Conservation (phyloP, 2,329 filamentous ascomycete species). For the Phaeosphaeria sp. region DNA sequence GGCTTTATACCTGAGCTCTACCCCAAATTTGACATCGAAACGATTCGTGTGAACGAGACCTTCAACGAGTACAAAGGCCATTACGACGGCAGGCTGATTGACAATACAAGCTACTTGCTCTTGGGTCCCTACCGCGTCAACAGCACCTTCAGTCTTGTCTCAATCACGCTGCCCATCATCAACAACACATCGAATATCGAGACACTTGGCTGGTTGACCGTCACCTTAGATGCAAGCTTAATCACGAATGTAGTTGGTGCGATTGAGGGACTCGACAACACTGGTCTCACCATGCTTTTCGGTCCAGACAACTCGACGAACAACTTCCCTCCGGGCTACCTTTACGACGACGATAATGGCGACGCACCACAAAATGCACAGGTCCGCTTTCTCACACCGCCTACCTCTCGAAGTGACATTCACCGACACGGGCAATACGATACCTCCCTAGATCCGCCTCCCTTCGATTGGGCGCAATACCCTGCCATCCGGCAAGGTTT, state of each 20-base stretch:
- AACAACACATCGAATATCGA: constrained; percentile 67
- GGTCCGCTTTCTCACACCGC: constrained; percentile 44
- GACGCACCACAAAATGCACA: constrained; percentile 29
- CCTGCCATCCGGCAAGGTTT: constrained; percentile 69
- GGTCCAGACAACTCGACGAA: constrained; percentile 73
- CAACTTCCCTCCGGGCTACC: constrained; percentile 46
- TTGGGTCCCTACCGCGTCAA: constrained; percentile 80
- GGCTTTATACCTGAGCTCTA: constrained; percentile 78
- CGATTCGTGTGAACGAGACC: constrained; percentile 38
- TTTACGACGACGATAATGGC: constrained; percentile 32
- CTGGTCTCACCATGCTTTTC: constrained; percentile 73
- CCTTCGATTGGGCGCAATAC: constrained; percentile 68
- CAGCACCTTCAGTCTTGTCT: constrained; percentile 75
- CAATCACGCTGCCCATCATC: constrained; percentile 80
- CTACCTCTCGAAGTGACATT: constrained; percentile 30
- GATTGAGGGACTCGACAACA: constrained; percentile 72
- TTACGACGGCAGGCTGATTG: constrained; percentile 54
- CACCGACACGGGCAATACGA: constrained; percentile 38
- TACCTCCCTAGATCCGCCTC: constrained; percentile 26
- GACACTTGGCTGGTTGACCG: constrained; percentile 82
- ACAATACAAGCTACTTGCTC: constrained; percentile 66
- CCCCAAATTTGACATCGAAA: constrained; percentile 75
- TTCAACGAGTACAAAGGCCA: constrained; percentile 49
- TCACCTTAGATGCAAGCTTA: constrained; percentile 73
- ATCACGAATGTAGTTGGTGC: constrained; percentile 69